Evolutionary conservation across 257 asterid species (phyloP).

Genomic region (Fraxinus anomala): DNA sequence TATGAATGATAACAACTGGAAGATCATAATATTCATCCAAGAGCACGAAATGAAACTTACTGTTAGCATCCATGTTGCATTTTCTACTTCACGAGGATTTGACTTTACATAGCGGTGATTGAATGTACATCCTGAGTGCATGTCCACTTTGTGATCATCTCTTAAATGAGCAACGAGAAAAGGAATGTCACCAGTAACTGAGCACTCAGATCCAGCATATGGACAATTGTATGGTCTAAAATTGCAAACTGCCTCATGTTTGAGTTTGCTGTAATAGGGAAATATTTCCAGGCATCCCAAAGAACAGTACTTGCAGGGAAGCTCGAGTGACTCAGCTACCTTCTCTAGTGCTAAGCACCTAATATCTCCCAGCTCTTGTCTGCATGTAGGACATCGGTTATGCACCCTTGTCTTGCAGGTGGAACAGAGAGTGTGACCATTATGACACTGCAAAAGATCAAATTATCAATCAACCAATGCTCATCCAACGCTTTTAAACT

Average conservation of each 20-base stretch:
- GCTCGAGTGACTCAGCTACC: slow-evolving; percentile 47
- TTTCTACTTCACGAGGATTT: slow-evolving; percentile 48
- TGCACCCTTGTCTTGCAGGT: slow-evolving; percentile 48
- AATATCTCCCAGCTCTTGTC: slow-evolving; percentile 49
- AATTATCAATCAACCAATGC: background rate
- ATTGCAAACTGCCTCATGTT: slow-evolving; percentile 39
- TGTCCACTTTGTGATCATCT: slow-evolving; percentile 46
- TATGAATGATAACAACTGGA: background rate
- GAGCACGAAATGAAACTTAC: slow-evolving; percentile 28
- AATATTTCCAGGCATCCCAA: slow-evolving; percentile 43
- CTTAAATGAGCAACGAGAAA: slow-evolving; percentile 38
- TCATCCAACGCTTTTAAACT: background rate
- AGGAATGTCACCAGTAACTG: slow-evolving; percentile 37
- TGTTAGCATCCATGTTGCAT: slow-evolving; percentile 47
- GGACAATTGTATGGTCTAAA: slow-evolving; percentile 40
- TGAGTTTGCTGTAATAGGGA: slow-evolving; percentile 42
- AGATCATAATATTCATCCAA: background rate
- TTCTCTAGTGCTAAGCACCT: slow-evolving; percentile 46
- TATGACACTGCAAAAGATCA: slow-evolving; percentile 38
- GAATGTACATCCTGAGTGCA: slow-evolving; percentile 42
- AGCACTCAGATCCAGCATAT: slow-evolving; percentile 44
- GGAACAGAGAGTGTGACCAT: slow-evolving; percentile 47
- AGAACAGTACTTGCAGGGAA: slow-evolving; percentile 42
- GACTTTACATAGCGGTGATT: slow-evolving; percentile 45
- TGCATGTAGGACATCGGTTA: slow-evolving; percentile 45